Base-by-base conservation (phyloP, 2,329 filamentous ascomycete species). In the Aspergillus cejpii region DNA sequence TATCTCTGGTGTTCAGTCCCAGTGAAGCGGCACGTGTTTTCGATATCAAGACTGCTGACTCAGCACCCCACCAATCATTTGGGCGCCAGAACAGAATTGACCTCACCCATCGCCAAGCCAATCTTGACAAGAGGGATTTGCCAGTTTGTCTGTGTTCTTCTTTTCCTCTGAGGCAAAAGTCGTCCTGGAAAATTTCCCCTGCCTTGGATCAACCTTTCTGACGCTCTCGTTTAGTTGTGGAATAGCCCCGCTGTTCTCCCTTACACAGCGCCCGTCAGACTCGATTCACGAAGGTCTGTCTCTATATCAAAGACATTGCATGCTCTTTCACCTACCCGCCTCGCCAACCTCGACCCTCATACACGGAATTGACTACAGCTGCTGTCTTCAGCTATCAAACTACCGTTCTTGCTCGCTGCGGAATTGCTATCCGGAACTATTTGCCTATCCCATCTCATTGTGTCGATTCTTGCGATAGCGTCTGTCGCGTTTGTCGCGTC, bases 61-160 rank as follows among this genome's bases (percentile, higher is more conserved):
- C 49, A 59, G 37, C 48, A 5, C 3, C 3, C 3, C 11, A 24
- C 23, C 23, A 24, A 24, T 24, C 23, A 24, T n/a, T n/a, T n/a
- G n/a, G n/a, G n/a, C n/a, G n/a, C n/a, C n/a, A n/a, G n/a, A n/a
- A n/a, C n/a, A n/a, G n/a, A n/a, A 52, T 56, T 59, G 59, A 58
- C 54, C 52, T 62, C 58, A 62, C 59, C 49, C 48, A 44, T 46
- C 43, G 48, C 44, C 46, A 54, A 48, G 44, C 42, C 31, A 5
- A 45, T 48, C 45, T 52, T 46, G 50, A 52, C 20, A 38, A 36
- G 43, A 44, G 44, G 48, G 47, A 53, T 55, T 53, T 56, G 37
- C 39, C 47, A 29, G 40, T 26, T 20, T 17, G 36, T 37, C 15
- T 36, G 37, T 29, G 37, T 23, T 39, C 20, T 41, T 50, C 37